Evolutionary conservation across 441 rosid genomes (phyloP).

Genomic region (Flueggea neowawraea): DNA sequence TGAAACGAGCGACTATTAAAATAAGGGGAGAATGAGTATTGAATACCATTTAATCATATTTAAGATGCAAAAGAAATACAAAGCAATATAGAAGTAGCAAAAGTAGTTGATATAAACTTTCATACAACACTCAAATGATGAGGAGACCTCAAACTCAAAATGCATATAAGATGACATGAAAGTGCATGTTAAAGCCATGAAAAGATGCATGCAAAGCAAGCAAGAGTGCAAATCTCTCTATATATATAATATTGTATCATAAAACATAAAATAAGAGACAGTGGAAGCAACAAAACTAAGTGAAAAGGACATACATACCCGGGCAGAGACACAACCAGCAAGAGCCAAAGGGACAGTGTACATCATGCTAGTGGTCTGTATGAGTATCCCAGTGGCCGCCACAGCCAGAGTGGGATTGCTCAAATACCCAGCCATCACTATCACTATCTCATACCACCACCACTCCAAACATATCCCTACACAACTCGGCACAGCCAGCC

Average conservation of each 20-base stretch:
- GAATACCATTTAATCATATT: too few species aligned
- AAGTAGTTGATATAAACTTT: too few species aligned
- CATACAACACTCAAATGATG: too few species aligned
- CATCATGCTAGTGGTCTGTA: constrained; percentile 99
- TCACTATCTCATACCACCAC: constrained; percentile 99
- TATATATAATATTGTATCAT: not conserved
- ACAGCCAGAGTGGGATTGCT: constrained; percentile 78
- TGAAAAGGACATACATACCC: constrained; percentile 41
- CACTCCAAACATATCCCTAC: constrained; percentile 96
- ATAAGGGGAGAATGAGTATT: too few species aligned
- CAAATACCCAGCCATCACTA: constrained; percentile 81
- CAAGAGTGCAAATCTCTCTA: too few species aligned
- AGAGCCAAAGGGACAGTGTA: constrained; percentile 97
- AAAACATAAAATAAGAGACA: not conserved
- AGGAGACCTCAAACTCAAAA: too few species aligned
- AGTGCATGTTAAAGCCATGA: too few species aligned
- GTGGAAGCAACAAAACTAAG: not conserved
- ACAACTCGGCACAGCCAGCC: constrained; percentile 92
- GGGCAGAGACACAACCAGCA: constrained; percentile 97
- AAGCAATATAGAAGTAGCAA: too few species aligned
- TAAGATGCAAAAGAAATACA: too few species aligned
- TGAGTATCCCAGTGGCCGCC: constrained; percentile 93
- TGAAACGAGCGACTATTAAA: too few species aligned
- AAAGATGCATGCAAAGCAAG: too few species aligned
- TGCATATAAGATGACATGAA: too few species aligned